phyloP scores from a whole-genome alignment of 495 filamentous ascomycete genomes.

The Baudoinia panamericana region DNA sequence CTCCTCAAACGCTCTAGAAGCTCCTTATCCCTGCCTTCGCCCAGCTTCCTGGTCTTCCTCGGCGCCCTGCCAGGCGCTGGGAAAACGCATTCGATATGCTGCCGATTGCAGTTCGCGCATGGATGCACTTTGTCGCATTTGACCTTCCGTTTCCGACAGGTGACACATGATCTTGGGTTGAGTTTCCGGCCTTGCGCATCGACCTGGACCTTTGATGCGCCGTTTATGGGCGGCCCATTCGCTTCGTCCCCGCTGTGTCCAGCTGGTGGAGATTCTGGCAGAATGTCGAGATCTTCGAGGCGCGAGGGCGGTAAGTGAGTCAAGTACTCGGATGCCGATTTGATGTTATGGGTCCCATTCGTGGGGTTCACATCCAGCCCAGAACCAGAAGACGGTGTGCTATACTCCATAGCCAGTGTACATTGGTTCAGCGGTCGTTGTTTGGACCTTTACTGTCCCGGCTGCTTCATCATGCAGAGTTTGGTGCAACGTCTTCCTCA shows the following conservation, averaged over 20 bases:
- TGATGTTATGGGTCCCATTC: too few species aligned
- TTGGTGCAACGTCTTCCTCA: too few species aligned
- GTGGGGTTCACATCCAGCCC: too few species aligned
- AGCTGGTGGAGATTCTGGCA: background rate
- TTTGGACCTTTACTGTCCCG: too few species aligned
- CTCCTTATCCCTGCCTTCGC: constrained; percentile 47
- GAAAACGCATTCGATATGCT: constrained; percentile 69
- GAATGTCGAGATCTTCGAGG: background rate
- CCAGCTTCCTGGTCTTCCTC: constrained; percentile 51
- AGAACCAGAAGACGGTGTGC: too few species aligned
- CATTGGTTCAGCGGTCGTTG: too few species aligned
- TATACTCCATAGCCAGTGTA: too few species aligned
- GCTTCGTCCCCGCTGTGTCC: background rate
- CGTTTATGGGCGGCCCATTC: background rate
- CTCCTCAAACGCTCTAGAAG: constrained; percentile 63
- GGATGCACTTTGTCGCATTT: constrained; percentile 75
- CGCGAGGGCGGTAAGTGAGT: background rate
- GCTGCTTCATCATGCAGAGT: too few species aligned
- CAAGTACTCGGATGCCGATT: constrained; percentile 1
- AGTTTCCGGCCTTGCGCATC: constrained; percentile 24
- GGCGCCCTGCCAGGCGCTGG: constrained; percentile 73
- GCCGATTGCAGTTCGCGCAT: constrained; percentile 72
- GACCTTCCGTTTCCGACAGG: constrained; percentile 72
- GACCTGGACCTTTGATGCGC: background rate
- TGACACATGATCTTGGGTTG: constrained; percentile 67